These are phyloP conservation scores for Volutella citrinella DNA, from an alignment of 2,329 filamentous ascomycete species.

Conservation along the genomic window DNA sequence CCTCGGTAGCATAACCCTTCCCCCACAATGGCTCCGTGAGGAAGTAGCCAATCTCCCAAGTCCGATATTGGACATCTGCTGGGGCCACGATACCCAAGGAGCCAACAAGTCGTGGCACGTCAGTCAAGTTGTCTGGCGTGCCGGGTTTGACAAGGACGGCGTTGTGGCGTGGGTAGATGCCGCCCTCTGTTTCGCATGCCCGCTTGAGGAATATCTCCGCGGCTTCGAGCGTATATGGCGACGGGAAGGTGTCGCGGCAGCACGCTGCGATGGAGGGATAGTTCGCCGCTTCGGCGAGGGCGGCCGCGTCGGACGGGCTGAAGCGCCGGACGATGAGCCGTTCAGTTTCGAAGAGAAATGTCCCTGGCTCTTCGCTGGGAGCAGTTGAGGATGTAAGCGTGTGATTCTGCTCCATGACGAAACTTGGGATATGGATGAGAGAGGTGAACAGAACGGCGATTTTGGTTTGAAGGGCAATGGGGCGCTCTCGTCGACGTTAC, in stretches of 20 bases:
- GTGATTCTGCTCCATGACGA: slow-evolving; percentile 13
- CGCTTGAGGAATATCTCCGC: slow-evolving; percentile 36
- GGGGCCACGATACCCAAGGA: slow-evolving; percentile 36
- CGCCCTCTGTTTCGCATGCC: slow-evolving; percentile 13
- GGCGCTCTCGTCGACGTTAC: too few relatives aligned
- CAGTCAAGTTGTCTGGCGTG: slow-evolving; percentile 22
- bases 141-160: slow-evolving; percentile 34
- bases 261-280: slow-evolving; percentile 33
- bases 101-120: slow-evolving; percentile 33
- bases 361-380: slow-evolving; percentile 25
- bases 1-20: slow-evolving; percentile 42
- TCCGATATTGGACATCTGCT: slow-evolving; percentile 38
- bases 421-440: not conserved
- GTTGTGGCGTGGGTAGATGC: slow-evolving; percentile 27
- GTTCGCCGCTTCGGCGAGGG: slow-evolving; percentile 34
- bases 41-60: slow-evolving; percentile 51
- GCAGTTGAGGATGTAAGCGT: slow-evolving; percentile 20
- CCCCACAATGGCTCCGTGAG: slow-evolving; percentile 42
- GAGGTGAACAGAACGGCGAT: too few relatives aligned
- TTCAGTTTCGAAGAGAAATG: slow-evolving; percentile 29
- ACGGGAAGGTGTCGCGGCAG: slow-evolving; percentile 45
- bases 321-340: slow-evolving; percentile 41
- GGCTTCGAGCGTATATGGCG: slow-evolving; percentile 41
- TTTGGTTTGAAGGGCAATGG: too few relatives aligned
- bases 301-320: slow-evolving; percentile 34